Conservation (phyloP, 371 early-diverging fungal genomes). For the Saksenaea vasiformis region DNA sequence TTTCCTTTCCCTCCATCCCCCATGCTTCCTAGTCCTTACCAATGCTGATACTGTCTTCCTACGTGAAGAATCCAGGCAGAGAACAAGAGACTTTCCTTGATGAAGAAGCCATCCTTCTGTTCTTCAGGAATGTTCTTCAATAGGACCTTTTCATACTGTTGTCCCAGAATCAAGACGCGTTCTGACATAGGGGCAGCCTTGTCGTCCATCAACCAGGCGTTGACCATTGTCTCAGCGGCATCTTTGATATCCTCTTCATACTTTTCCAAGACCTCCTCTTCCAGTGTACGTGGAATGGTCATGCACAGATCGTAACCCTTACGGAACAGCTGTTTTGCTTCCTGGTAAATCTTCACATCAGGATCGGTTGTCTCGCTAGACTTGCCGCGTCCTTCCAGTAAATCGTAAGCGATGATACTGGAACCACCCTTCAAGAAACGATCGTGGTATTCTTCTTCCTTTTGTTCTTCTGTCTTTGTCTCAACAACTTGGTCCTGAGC, state of each 20-base stretch:
- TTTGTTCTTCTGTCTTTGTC: background rate
- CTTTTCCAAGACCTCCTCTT: conserved; percentile 55
- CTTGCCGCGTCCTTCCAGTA: conserved; percentile 59
- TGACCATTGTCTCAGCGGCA: conserved; percentile 63
- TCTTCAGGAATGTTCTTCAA: conserved; percentile 52
- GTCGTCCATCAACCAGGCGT: conserved; percentile 70
- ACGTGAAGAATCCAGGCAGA: conserved; percentile 66
- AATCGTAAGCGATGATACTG: conserved; percentile 61
- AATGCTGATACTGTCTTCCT: conserved; percentile 66
- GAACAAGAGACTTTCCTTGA: conserved; percentile 49
- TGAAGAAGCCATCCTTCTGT: conserved; percentile 52
- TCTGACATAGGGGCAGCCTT: conserved; percentile 70
- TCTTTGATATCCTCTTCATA: conserved; percentile 62
- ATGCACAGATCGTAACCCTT: conserved; percentile 62
- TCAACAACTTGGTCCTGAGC: conserved; percentile 3
- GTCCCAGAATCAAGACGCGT: conserved; percentile 59
- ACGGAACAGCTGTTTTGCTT: conserved; percentile 61
- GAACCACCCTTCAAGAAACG: conserved; percentile 53
- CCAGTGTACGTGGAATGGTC: conserved; percentile 60
- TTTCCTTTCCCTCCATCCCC: background rate
- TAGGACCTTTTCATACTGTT: conserved; percentile 59
- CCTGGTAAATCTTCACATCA: conserved; percentile 56
- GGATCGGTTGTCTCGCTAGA: conserved; percentile 61
- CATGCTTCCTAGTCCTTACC: conserved; percentile 34
- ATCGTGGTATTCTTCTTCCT: conserved; percentile 46